Conservation (phyloP, 495 filamentous ascomycete species). For the Cercophora scortea region DNA sequence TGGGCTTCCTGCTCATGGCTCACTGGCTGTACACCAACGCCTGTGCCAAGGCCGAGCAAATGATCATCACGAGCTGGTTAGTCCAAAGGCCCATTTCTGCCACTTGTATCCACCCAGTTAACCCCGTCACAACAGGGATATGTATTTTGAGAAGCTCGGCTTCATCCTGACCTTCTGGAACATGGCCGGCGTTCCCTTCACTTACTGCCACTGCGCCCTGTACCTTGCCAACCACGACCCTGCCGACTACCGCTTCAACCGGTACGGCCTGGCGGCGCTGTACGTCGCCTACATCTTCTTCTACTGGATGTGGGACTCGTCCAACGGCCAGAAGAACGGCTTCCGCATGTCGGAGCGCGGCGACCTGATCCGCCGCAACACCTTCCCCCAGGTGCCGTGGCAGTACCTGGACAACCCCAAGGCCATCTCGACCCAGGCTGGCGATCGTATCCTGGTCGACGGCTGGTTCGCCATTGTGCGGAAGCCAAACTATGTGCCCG, state of each 20-base stretch:
- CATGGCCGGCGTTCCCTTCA: slow-evolving; percentile 90
- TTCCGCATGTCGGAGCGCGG: slow-evolving; percentile 80
- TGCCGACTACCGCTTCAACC: slow-evolving; percentile 71
- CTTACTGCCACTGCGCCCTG: slow-evolving; percentile 94
- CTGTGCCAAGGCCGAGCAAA: slow-evolving; percentile 92
- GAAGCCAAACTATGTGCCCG: slow-evolving; percentile 93
- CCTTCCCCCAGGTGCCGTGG: slow-evolving; percentile 94
- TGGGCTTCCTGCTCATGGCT: slow-evolving; percentile 82
- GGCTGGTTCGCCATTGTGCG: slow-evolving; percentile 92
- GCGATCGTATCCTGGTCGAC: slow-evolving; percentile 76
- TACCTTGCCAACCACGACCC: slow-evolving; percentile 88
- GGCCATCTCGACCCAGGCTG: slow-evolving; percentile 69
- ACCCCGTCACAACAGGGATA: slow-evolving; percentile 47
- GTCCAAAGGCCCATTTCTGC: too few species aligned
- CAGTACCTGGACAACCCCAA: slow-evolving; percentile 78
- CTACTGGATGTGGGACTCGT: slow-evolving; percentile 89
- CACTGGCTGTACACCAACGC: slow-evolving; percentile 96
- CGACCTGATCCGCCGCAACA: slow-evolving; percentile 58
- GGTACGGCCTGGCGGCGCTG: slow-evolving; percentile 56
- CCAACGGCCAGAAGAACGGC: slow-evolving; percentile 91
- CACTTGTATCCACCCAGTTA: too few species aligned
- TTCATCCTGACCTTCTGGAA: slow-evolving; percentile 99
- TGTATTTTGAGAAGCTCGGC: slow-evolving; percentile 99
- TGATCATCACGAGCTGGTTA: slow-evolving; percentile 77
- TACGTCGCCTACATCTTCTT: slow-evolving; percentile 70